Evolutionary conservation across 2,329 filamentous ascomycete species (phyloP).

Genomic region (Fusarium fujikuroi): DNA sequence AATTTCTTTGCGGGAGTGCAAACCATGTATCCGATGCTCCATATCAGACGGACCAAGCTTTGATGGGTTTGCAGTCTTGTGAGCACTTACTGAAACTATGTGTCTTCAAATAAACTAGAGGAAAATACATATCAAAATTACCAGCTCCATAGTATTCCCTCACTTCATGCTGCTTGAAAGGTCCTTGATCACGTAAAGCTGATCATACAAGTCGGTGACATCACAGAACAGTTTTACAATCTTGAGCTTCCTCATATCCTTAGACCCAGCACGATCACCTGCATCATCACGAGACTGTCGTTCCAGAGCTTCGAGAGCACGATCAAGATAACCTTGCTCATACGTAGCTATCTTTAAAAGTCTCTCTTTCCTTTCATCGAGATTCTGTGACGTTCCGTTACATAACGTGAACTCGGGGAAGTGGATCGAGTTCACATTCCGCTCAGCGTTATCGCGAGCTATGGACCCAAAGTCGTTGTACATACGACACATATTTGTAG

Average conservation of each 20-base stretch:
- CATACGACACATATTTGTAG: background rate
- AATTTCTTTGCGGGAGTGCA: too few relatives aligned
- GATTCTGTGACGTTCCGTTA: rapidly evolving
- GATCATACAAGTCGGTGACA: background rate
- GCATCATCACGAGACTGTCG: too few relatives aligned
- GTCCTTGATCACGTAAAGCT: constrained; percentile 1
- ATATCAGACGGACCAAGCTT: too few relatives aligned
- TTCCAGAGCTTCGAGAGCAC: background rate
- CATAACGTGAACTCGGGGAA: background rate
- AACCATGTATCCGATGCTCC: too few relatives aligned
- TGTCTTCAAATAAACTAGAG: too few relatives aligned
- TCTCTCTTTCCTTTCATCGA: background rate
- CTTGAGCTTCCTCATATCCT: background rate
- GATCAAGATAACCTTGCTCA: background rate
- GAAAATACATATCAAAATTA: too few relatives aligned
- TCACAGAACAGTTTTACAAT: background rate
- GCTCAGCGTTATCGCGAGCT: background rate
- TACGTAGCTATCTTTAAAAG: background rate
- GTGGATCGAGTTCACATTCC: background rate
- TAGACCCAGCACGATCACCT: too few relatives aligned
- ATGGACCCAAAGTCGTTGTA: constrained; percentile 3
- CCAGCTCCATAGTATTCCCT: too few relatives aligned
- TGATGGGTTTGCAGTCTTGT: too few relatives aligned
- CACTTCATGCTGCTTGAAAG: background rate
- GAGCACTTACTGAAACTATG: too few relatives aligned